Conservation (phyloP, 192 early-diverging fungal species). For the Podila minutissima region DNA sequence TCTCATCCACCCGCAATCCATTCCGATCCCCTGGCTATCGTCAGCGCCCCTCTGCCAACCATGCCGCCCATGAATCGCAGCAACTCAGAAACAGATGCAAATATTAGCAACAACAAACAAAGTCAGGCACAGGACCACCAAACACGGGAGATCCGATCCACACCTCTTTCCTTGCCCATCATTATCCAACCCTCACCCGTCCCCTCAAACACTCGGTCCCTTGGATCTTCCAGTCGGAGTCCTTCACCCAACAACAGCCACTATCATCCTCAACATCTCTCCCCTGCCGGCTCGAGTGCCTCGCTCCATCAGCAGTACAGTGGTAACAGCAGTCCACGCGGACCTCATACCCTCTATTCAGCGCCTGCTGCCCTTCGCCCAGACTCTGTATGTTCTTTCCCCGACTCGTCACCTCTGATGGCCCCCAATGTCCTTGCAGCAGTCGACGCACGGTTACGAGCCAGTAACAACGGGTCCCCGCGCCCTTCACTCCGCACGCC, state of each 20-base stretch:
- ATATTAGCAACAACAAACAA: neutral
- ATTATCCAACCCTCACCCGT: constrained; percentile 14
- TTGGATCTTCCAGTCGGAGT: neutral
- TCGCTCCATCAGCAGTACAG: neutral
- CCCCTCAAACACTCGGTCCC: neutral
- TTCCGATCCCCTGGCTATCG: constrained; percentile 1
- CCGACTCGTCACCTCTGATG: constrained; percentile 34
- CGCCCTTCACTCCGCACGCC: neutral
- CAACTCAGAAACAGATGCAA: constrained; percentile 5
- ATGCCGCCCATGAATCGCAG: neutral
- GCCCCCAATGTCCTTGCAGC: constrained; percentile 38
- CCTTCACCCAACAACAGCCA: constrained; percentile 16
- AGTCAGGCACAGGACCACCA: neutral
- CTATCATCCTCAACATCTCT: neutral
- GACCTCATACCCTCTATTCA: constrained; percentile 7
- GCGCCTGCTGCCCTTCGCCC: constrained; percentile 10
- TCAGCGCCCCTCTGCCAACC: constrained; percentile 10
- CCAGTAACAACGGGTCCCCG: neutral
- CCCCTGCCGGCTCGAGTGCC: neutral
- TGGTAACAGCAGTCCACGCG: neutral
- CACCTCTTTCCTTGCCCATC: constrained; percentile 17
- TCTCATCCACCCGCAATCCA: constrained; percentile 5
- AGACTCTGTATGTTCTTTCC: constrained; percentile 25
- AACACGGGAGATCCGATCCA: constrained; percentile 9
- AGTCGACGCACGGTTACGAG: constrained; percentile 31